Evolutionary conservation across 306 rosid genomes (phyloP).

Genomic region (Quercus suber): DNA sequence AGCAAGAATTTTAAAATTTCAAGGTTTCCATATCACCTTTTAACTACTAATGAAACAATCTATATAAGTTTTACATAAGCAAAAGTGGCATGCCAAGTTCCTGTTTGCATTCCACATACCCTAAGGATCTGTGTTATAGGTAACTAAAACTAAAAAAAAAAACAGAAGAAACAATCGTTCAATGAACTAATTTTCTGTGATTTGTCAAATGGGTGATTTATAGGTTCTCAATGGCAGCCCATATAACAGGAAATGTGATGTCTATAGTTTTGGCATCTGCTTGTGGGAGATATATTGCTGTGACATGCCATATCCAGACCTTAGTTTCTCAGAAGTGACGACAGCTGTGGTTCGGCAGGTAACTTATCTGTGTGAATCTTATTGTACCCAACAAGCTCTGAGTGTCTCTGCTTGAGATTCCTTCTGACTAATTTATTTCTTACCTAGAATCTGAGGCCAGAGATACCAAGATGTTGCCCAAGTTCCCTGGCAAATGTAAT

Average conservation of each 20-base stretch:
- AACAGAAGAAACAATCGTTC: background rate
- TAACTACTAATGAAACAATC: constrained; percentile 1
- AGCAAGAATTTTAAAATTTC: background rate
- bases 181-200: constrained; percentile 16
- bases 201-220: constrained; percentile 23
- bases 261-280: constrained; percentile 95
- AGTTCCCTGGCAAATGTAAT: constrained; percentile 85
- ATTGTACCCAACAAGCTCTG: background rate
- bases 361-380: constrained; percentile 7
- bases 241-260: constrained; percentile 94
- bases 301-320: constrained; percentile 99
- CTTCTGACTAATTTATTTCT: background rate
- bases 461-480: constrained; percentile 96
- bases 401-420: background rate
- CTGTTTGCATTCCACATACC: background rate
- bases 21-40: background rate
- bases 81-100: background rate
- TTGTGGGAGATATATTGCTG: constrained; percentile 96
- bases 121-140: background rate
- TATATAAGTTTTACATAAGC: background rate
- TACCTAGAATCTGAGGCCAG: constrained; percentile 85
- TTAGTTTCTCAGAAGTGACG: constrained; percentile 94
- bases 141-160: background rate
- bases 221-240: constrained; percentile 98
- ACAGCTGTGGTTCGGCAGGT: constrained; percentile 99